Evolutionary conservation across 2,329 filamentous ascomycete genomes (phyloP), one percentile per base, ranked within the genome.

Genomic region (Apiospora kogelbergensis): DNA sequence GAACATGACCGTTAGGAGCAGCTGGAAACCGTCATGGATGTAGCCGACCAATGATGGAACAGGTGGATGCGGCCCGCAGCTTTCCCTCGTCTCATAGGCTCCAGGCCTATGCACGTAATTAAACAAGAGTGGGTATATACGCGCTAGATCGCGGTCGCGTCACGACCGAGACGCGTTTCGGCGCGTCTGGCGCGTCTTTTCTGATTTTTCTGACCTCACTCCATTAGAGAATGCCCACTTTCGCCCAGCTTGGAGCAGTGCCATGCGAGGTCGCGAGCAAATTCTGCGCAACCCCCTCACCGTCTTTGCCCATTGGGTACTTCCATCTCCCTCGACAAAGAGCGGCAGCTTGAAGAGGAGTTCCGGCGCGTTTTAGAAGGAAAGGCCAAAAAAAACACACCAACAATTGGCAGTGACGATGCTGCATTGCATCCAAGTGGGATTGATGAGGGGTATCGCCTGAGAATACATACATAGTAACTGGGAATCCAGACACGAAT

Each of bases 81-180:
- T 24, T 64, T n/a, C 44, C n/a, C 30, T 24, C 15, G 26, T 17
- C 37, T 66, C 33, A 70, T 70, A 65, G 66, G 68, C 7, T 40
- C 53, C 40, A 33, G 22, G 17, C 11, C 44, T 30, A 57, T 70
- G 68, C 68, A 70, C 17, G 37, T 67, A 70, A 70, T 70, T 68
- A 70, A 66, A 70, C 66, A 44, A 44, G 60, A 44, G 33, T 13
- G 24, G 66, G 1, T 44, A 42, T 11, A 11, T 63, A 60, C 53
- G 30, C 53, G 26, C 26, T 37, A 22, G 7, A 66, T 37, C 53
- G 17, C 53, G 26, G 30, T 37, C 53, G 53, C 53, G 53, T 37
- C 68, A 66, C 68, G 68, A 57, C 6, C n/a, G 17, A 20, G 33
- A 24, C 68, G 68, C 68, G 68, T 17, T 45, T 60, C 60, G 44